Base-by-base conservation (phyloP, 768 basidiomycete genomes). In the Candolleomyces efflorescens region DNA sequence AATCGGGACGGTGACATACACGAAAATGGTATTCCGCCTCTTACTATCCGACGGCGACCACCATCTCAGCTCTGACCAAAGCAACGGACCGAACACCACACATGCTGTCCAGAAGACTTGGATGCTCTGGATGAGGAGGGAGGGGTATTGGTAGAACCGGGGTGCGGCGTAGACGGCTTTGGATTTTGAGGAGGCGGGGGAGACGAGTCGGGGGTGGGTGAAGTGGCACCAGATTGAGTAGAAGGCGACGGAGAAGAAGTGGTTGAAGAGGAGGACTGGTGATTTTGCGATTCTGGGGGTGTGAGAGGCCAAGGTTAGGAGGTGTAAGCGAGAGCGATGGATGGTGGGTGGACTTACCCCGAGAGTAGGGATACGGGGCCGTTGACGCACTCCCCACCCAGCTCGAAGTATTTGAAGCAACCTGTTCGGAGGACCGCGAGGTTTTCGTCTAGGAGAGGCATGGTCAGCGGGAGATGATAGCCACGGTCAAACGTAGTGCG, bases 351-450 rank as follows among this genome's bases (percentile, higher is more conserved):
- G 13, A 74, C 85, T 59, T 66, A 94, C 93, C 85, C 95, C 15
- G 94, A 86, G 11, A 99, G 84, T 3, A 99, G 80, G 9, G 87
- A 88, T 9, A 98, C 94, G 0, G 97, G 97, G 0, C 90, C 97
- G 45, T 82, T 79, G 54, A 98, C 70, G 63, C 92, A 92, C 63
- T 92, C 85, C 0, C 97, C 97, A 13, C 97, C 97, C 4, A 84
- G 80, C 68, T 96, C 93, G 64, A 99, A 97, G 73, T 98, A 99
- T 67, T 92, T 93, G 82, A 99, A 97, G 71, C 97, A 98, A 0
- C 96, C 97, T 2, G 79, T 84, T 55, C 86, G 78, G 32, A 93
- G 80, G 0, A 87, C 81, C 18, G 71, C 77, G 9, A 91, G 82
- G 18, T 75, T 73, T 48, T 85, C 82, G 55, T 80, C 90, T 91